Evolutionary conservation across 768 basidiomycete species (phyloP), one percentile per base, ranked within the genome.

Genomic region (Hebeloma cylindrosporum): DNA sequence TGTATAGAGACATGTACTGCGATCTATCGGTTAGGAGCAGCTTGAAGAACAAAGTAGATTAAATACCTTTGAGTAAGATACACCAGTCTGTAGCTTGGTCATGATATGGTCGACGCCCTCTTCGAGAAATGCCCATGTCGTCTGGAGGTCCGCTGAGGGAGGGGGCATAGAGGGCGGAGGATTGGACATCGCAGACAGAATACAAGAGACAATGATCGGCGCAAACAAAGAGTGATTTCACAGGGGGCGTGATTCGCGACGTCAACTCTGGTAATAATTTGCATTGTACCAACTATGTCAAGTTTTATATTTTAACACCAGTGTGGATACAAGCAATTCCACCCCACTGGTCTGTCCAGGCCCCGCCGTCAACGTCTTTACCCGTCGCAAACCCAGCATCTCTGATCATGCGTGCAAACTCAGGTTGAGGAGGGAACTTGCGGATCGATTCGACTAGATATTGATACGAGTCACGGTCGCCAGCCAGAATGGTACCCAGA

Each of bases 361-460:
- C 87, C n/a, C 83, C 87, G 4, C 86, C 89, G 54, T 88, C 82
- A 31, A 75, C 75, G 49, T 89, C 79, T 44, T 72, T 74, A 18
- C 85, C 87, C 1, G 81, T 85, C 25, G 73, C 60, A 66, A 95
- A 93, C 0, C 93, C 93, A 4, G 88, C 91, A 16, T 90, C 83
- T 50, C 75, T 65, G 56, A 95, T 89, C 93, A 98, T 87, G 54
- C 79, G 68, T 5, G 93, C 84, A 67, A 98, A 98, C 44, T 88
- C 84, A 6, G 78, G 70, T 63, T 96, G 94, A 8, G 80, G 74
- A 20, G 94, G 94, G 73, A 98, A 98, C 55, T 80, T 82, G 30
- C 93, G 86, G 57, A 99, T 98, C 8, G 93, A 96, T 65, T 99
- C 96, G 31, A 98, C 92, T 32, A 99, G 78, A 64, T 99, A 98